Evolutionary conservation across 2,329 filamentous ascomycete genomes (phyloP).

Genomic region (Pyrenophora graminea): DNA sequence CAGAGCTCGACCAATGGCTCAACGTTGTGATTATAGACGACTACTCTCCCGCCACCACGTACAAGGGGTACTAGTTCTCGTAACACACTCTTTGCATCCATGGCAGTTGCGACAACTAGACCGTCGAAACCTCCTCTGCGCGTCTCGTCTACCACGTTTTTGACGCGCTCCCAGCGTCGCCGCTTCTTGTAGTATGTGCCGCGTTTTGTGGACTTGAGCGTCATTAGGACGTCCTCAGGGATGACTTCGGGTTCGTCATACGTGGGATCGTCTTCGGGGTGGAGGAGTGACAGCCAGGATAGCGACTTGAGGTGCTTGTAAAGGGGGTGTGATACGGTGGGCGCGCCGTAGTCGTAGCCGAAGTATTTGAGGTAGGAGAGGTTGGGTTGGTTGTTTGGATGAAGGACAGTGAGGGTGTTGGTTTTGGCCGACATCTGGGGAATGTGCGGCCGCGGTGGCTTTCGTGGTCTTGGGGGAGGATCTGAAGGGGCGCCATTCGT

Average conservation of each 20-base stretch:
- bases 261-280: slow-evolving; percentile 73
- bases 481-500: slow-evolving; percentile 21
- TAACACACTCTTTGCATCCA: slow-evolving; percentile 79
- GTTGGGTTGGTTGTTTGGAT: slow-evolving; percentile 84
- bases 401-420: slow-evolving; percentile 81
- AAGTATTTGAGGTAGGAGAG: slow-evolving; percentile 88
- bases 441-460: slow-evolving; percentile 39
- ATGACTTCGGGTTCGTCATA: slow-evolving; percentile 70
- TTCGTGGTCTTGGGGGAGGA: slow-evolving; percentile 28
- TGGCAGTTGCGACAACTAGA: slow-evolving; percentile 77
- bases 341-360: slow-evolving; percentile 73
- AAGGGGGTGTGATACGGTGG: slow-evolving; percentile 72
- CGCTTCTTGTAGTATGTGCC: slow-evolving; percentile 89
- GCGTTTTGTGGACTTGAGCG: slow-evolving; percentile 80
- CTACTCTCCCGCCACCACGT: slow-evolving; percentile 78
- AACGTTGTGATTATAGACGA: slow-evolving; percentile 80
- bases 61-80: slow-evolving; percentile 78
- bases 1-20: slow-evolving; percentile 78
- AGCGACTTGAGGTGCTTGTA: slow-evolving; percentile 79
- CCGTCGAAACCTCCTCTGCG: slow-evolving; percentile 79
- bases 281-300: slow-evolving; percentile 88
- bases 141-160: slow-evolving; percentile 73
- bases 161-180: slow-evolving; percentile 75
- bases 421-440: slow-evolving; percentile 67
- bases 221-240: slow-evolving; percentile 63